phyloP scores from a whole-genome alignment of 495 filamentous ascomycete genomes.

The Xylaria acuta region DNA sequence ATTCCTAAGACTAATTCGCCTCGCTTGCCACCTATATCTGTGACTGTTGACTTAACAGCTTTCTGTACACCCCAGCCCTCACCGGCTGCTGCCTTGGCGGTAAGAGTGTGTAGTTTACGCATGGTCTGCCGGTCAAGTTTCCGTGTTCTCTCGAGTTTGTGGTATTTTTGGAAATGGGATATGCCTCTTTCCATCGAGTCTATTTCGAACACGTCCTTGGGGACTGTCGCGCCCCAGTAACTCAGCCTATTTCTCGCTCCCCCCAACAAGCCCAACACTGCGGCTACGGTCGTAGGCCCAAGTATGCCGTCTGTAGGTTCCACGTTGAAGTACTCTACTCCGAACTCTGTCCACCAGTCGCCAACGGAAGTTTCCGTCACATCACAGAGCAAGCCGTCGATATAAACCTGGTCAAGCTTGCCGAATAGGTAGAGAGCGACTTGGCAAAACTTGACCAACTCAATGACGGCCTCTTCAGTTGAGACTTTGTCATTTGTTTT shows the following conservation, averaged over 20 bases:
- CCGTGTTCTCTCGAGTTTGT: slow-evolving; percentile 78
- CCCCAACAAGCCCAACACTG: slow-evolving; percentile 83
- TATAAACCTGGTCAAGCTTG: slow-evolving; percentile 86
- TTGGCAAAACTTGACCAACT: slow-evolving; percentile 93
- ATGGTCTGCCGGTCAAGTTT: slow-evolving; percentile 84
- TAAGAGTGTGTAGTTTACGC: slow-evolving; percentile 76
- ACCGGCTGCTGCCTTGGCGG: slow-evolving; percentile 84
- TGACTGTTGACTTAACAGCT: slow-evolving; percentile 93
- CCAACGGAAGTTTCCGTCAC: slow-evolving; percentile 87
- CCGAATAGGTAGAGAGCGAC: slow-evolving; percentile 86
- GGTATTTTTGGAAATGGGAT: slow-evolving; percentile 83
- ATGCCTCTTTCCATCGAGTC: slow-evolving; percentile 81
- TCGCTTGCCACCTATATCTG: slow-evolving; percentile 93
- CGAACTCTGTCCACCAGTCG: slow-evolving; percentile 97
- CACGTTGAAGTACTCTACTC: slow-evolving; percentile 84
- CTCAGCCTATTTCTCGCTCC: slow-evolving; percentile 89
- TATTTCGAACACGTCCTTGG: slow-evolving; percentile 93
- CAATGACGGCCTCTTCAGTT: slow-evolving; percentile 77
- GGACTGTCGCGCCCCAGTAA: slow-evolving; percentile 76
- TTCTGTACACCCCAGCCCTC: slow-evolving; percentile 78
- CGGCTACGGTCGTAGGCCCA: slow-evolving; percentile 90
- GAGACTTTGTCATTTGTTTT: slow-evolving; percentile 81
- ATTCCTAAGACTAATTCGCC: slow-evolving; percentile 93
- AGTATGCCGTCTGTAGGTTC: slow-evolving; percentile 92
- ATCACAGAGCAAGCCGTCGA: slow-evolving; percentile 92